phyloP scores from a whole-genome alignment of 2,329 filamentous ascomycete genomes.

The Calonectria henricotiae region DNA sequence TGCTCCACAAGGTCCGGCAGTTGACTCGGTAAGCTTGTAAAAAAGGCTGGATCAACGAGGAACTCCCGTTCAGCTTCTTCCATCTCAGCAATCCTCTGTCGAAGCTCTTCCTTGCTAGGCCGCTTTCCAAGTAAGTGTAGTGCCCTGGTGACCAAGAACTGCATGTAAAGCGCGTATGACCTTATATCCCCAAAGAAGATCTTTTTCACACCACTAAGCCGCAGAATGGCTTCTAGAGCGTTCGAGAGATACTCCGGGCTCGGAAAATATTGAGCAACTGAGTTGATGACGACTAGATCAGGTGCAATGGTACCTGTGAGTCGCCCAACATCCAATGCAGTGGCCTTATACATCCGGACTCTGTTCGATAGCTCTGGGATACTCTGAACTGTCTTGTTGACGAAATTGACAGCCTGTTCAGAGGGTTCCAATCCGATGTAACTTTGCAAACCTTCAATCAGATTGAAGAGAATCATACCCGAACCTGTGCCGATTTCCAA shows the following conservation, averaged over 20 bases:
- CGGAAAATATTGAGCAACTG: conserved; percentile 54
- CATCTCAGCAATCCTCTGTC: conserved; percentile 35
- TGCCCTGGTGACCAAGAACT: conserved; percentile 40
- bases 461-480: not conserved
- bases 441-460: not conserved
- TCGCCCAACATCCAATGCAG: conserved; percentile 43
- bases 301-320: conserved; percentile 28
- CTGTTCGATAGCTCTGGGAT: conserved; percentile 28
- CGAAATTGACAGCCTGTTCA: not conserved
- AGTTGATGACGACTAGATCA: conserved; percentile 50
- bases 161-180: conserved; percentile 39
- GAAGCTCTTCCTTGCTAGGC: conserved; percentile 25
- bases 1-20: not conserved
- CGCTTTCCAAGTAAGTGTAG: conserved; percentile 18
- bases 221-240: conserved; percentile 38
- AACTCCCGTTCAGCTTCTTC: conserved; percentile 4
- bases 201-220: conserved; percentile 9
- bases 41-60: not conserved
- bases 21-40: not conserved
- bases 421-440: not conserved
- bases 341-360: conserved; percentile 40
- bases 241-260: conserved; percentile 45
- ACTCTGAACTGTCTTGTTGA: not conserved
- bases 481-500: not conserved
- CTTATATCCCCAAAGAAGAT: conserved; percentile 49